phyloP scores from a whole-genome alignment of 106 monocot species.

The Dioscorea zingiberensis region DNA sequence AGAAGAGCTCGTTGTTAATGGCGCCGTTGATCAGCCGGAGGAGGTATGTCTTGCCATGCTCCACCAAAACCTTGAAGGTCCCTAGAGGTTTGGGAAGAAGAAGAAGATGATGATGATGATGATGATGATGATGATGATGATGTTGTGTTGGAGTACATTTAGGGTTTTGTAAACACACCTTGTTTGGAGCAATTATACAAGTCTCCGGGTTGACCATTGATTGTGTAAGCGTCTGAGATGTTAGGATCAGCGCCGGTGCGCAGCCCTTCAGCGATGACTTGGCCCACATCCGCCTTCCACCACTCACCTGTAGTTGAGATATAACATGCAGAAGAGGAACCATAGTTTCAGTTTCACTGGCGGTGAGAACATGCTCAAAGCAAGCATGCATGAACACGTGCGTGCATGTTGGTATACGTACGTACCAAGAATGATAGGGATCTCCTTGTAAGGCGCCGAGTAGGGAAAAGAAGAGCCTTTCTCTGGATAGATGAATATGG shows the following conservation, averaged over 20 bases:
- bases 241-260: constrained; percentile 22
- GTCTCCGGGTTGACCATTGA: constrained; percentile 55
- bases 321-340: not conserved
- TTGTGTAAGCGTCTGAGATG: constrained; percentile 45
- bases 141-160: too few relatives aligned
- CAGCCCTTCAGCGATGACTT: constrained; percentile 8
- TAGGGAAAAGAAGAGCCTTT: not conserved
- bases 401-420: not conserved
- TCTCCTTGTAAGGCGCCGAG: not conserved
- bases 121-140: too few relatives aligned
- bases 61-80: constrained; percentile 26
- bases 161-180: too few relatives aligned
- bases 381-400: not conserved
- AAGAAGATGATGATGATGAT: too few relatives aligned
- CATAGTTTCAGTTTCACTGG: too few relatives aligned
- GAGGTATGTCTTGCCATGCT: constrained; percentile 46
- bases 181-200: constrained; percentile 7
- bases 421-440: constrained; percentile 16
- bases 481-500: constrained; percentile 11
- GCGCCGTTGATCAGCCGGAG: constrained; percentile 50
- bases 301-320: constrained; percentile 51
- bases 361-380: too few relatives aligned
- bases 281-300: constrained; percentile 33
- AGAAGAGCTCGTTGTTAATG: constrained; percentile 51
- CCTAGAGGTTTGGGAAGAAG: constrained; percentile 15